Evolutionary conservation across 139 green algal species (phyloP).

Genomic region (Chlorella vulgaris): DNA sequence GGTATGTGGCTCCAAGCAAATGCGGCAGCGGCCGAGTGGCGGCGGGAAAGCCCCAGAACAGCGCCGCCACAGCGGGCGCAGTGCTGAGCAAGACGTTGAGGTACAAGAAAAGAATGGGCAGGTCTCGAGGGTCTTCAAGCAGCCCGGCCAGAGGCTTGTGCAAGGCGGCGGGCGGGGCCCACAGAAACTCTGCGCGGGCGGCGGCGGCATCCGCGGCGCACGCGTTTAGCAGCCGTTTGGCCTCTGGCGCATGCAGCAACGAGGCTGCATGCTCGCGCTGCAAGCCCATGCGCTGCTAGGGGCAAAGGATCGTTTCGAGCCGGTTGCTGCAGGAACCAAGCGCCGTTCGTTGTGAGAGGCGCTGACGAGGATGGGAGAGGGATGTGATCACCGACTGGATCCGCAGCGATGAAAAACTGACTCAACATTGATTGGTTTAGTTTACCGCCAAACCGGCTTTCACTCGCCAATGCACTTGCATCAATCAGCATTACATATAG

Average conservation of each 20-base stretch:
- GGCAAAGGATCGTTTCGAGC: no score
- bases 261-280: background rate
- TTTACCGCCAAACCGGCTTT: no score
- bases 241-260: slow-evolving; percentile 12
- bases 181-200: slow-evolving; percentile 1
- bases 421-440: no score
- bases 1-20: slow-evolving; percentile 51
- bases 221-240: background rate
- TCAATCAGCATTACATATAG: no score
- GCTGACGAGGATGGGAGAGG: no score
- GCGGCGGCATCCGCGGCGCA: slow-evolving; percentile 3
- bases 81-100: slow-evolving; percentile 48
- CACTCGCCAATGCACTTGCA: no score
- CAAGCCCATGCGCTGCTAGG: background rate
- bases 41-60: slow-evolving; percentile 20
- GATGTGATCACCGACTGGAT: no score
- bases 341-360: no score
- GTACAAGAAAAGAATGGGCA: slow-evolving; percentile 49
- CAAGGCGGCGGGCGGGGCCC: background rate
- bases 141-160: slow-evolving; percentile 17
- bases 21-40: slow-evolving; percentile 33
- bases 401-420: no score
- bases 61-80: slow-evolving; percentile 12
- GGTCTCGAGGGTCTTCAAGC: slow-evolving; percentile 54
- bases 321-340: no score